These are phyloP conservation scores for Pachyrhizus erosus DNA, from an alignment of 306 rosid species.

Conservation along the genomic window DNA sequence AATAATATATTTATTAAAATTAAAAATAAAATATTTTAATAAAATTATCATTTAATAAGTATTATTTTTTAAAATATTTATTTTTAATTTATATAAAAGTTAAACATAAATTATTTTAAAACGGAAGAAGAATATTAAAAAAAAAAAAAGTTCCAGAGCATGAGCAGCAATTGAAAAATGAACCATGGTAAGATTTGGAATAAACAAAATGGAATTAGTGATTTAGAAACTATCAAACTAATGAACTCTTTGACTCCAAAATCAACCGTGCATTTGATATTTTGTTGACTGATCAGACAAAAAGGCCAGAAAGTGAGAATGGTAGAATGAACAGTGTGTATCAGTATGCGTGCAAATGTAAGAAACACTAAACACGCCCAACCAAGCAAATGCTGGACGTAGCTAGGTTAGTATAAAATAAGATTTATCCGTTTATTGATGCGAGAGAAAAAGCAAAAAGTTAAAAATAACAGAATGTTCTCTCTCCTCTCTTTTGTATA, in stretches of 20 bases:
- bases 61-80: no score
- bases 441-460: background rate
- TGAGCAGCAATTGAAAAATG: background rate
- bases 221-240: background rate
- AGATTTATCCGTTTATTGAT: background rate
- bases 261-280: slow-evolving; percentile 22
- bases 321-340: slow-evolving; percentile 3
- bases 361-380: slow-evolving; percentile 50
- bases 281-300: slow-evolving; percentile 20
- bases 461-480: slow-evolving; percentile 34
- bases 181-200: background rate
- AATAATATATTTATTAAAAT: no score
- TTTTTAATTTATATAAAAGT: no score
- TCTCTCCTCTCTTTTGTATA: no score
- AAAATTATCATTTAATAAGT: no score
- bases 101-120: no score
- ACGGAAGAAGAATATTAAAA: no score
- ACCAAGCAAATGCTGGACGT: slow-evolving; percentile 45
- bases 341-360: slow-evolving; percentile 3
- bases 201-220: background rate
- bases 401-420: background rate
- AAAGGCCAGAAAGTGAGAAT: slow-evolving; percentile 23
- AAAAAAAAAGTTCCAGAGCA: background rate
- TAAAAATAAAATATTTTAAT: no score
- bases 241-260: slow-evolving; percentile 1